Evolutionary conservation across 2,329 filamentous ascomycete genomes (phyloP), one percentile per base, ranked within the genome.

Genomic region (Ceratocystis huliohia): DNA sequence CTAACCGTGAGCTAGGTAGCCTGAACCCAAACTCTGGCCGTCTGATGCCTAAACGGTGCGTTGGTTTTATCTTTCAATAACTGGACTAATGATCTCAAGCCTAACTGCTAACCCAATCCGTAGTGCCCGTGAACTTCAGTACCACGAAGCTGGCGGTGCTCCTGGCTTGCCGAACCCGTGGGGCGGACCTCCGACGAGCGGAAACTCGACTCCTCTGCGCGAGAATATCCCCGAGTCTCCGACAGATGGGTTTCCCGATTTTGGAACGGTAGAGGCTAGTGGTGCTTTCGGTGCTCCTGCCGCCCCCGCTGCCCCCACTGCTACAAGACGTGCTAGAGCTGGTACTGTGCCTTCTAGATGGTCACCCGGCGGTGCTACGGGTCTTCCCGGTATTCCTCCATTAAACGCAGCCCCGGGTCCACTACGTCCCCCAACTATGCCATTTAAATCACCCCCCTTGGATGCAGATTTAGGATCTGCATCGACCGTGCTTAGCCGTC

Each of bases 141-240:
- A 92, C 65, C 92, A 96, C 78, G 93, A 97, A 82, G 92, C 92
- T 64, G 82, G 96, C 63, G 79, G 80, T 74, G 37, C 37, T 41
- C 87, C 81, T 73, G 82, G 84, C 72, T 82, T 81, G 75, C 76
- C 87, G 64, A 85, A 87, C 73, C 87, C 88, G 56, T 97, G 94
- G 94, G 91, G 91, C 81, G 93, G 94, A 10, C 93, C 94, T 70
- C 93, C 94, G 62, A 96, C 93, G 66, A 96, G 93, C 75, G 94
- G 93, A 70, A 93, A 96, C 76, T 96, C 93, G 22, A 96, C 93
- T 53, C 94, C 94, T 71, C 83, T 99, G 64, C 90, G 94, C 73
- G 94, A 97, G 79, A 96, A 93, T 70, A 97, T 99, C 69, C 92
- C 93, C 70, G 94, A 99, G 78, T 96, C 93, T 45, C 94, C 94